phyloP scores from a whole-genome alignment of 345 rosid species.

The Sisymbrium irio region DNA sequence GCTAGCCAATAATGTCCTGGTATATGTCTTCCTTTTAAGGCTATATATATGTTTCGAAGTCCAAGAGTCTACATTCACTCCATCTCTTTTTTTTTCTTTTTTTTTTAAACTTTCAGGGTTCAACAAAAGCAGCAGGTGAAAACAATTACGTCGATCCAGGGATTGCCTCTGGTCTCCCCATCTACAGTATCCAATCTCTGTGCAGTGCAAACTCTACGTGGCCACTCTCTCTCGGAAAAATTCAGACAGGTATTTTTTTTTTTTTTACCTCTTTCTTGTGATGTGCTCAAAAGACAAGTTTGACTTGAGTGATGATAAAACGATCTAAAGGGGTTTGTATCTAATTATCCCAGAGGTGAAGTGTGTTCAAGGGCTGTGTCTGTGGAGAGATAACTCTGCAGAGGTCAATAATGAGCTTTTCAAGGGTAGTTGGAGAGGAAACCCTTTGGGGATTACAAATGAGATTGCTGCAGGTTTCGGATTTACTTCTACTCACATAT shows the following conservation, averaged over 20 bases:
- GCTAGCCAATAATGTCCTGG: conserved; percentile 51
- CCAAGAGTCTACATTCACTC: neutral
- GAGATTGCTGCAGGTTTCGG: conserved; percentile 71
- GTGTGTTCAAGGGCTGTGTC: conserved; percentile 58
- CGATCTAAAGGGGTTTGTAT: neutral
- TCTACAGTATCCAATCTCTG: conserved; percentile 52
- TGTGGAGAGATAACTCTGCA: conserved; percentile 67
- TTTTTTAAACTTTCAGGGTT: conserved; percentile 50
- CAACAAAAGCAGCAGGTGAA: conserved; percentile 37
- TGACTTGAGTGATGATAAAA: neutral
- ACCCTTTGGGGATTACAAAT: conserved; percentile 51
- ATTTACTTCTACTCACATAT: conserved; percentile 5
- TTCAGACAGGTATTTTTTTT: conserved; percentile 11
- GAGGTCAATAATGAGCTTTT: conserved; percentile 70
- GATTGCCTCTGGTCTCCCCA: conserved; percentile 41
- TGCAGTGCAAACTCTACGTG: conserved; percentile 50
- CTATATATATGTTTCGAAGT: neutral
- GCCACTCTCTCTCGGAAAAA: conserved; percentile 29
- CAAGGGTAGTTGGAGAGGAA: conserved; percentile 59
- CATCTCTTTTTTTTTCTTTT: neutral
- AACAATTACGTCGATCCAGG: conserved; percentile 56
- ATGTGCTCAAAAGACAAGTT: neutral
- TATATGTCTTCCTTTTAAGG: conserved; percentile 28
- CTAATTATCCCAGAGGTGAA: conserved; percentile 39
- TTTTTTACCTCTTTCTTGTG: neutral